Evolutionary conservation across 2,329 filamentous ascomycete species (phyloP), one percentile per base, ranked within the genome.

Genomic region (Penicillium sp.): DNA sequence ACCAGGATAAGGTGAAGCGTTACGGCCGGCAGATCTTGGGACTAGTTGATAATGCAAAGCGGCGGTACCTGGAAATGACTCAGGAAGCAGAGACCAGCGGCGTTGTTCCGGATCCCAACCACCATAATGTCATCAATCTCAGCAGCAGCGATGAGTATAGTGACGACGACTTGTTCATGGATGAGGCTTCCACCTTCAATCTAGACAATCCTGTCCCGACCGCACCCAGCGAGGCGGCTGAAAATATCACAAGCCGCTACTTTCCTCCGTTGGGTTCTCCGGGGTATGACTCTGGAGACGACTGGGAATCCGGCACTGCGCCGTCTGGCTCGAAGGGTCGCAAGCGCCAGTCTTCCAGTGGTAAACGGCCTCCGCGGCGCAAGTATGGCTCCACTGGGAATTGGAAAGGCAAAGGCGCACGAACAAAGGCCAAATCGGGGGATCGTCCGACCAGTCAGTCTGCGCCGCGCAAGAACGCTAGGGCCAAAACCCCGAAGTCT

Each of bases 61-160:
- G 71, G 25, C 70, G 73, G 25, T 79, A 79, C 54, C 68, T 75
- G 19, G 75, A 77, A 55, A 68, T 80, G 61, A 75, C 73, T 64
- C 62, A 76, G 68, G 77, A 81, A 21, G 72, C 72, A 5, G 67
- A 77, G 31, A 79, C 78, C 2, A 82, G 85, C 60, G 80, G 81
- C 39, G 65, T 75, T 68, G 70, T 78, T 23, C 73, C 72, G 25
- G 76, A 78, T 60, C 75, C 72, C 10, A 78, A 79, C 41, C 77
- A 79, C 50, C 74, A 75, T 54, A 80, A 78, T 59, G 76, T 76
- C 50, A 73, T 79, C 59, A 75, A 74, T 52, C 69, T 78, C 51
- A 76, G 72, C 47, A 77, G 75, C 55, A 68, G 74, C 43, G 75
- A 78, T 34, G 76, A 79, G 31, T 72, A 71, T 55, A 69, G 64